A percentile compares a stretch with the other conserved stretches of the same genome.
These are phyloP conservation scores for Linum tenue DNA, from an alignment of 345 rosid species.

Conservation along the genomic window DNA sequence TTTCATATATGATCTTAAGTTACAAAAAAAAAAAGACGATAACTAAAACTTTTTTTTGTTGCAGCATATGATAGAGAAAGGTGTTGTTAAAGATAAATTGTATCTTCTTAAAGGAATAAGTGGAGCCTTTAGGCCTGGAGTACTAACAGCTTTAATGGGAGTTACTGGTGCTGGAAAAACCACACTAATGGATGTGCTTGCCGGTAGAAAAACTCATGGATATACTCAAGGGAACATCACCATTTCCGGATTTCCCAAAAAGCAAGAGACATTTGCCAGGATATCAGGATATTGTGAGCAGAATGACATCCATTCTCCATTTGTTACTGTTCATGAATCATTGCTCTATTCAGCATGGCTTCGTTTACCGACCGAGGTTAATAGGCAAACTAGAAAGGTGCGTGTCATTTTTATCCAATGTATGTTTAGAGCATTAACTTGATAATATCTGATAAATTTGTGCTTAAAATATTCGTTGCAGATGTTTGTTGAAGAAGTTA, in stretches of 20 bases:
- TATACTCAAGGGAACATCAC: conserved; percentile 5
- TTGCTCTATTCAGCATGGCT: conserved; percentile 11
- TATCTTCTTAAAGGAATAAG: conserved; percentile 19
- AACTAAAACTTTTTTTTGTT: neutral
- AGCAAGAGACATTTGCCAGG: conserved; percentile 11
- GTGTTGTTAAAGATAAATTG: conserved; percentile 12
- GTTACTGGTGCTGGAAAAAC: conserved; percentile 30
- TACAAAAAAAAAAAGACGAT: no score
- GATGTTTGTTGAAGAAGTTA: conserved; percentile 11
- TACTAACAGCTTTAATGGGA: conserved; percentile 25
- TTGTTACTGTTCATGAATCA: conserved; percentile 3
- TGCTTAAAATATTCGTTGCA: neutral
- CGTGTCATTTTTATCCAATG: neutral
- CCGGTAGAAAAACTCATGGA: conserved; percentile 10
- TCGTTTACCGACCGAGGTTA: conserved; percentile 5
- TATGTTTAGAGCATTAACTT: neutral
- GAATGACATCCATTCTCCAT: conserved; percentile 7
- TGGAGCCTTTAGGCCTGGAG: conserved; percentile 25
- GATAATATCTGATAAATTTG: neutral
- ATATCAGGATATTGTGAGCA: conserved; percentile 9
- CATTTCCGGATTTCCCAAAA: conserved; percentile 4
- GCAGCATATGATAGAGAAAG: conserved; percentile 8
- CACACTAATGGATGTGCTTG: conserved; percentile 20
- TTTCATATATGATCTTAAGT: neutral
- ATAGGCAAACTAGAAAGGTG: conserved; percentile 2